A percentile compares a stretch with the other conserved stretches of the same genome.
These are phyloP conservation scores for Trichoderma koningii DNA, from an alignment of 2,329 filamentous ascomycete genomes.

Conservation along the genomic window DNA sequence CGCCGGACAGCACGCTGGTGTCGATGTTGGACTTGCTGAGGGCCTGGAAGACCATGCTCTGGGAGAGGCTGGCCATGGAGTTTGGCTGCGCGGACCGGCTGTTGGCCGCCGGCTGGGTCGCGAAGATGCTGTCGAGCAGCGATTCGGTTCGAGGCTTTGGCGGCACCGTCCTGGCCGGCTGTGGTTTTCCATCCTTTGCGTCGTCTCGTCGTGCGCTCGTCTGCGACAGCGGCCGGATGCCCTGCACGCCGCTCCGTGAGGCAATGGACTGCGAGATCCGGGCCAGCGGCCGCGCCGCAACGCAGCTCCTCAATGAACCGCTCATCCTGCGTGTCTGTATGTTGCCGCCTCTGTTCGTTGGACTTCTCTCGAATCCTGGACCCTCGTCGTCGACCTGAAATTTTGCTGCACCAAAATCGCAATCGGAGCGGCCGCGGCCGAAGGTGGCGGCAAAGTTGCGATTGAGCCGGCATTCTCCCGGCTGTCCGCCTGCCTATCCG, in stretches of 20 bases:
- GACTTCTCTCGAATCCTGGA: conserved; percentile 11
- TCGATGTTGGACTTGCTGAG: conserved; percentile 41
- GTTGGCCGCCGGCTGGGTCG: conserved; percentile 29
- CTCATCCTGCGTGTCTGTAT: conserved; percentile 45
- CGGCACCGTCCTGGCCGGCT: conserved; percentile 31
- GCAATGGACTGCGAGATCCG: conserved; percentile 33
- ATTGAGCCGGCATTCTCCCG: conserved; percentile 43
- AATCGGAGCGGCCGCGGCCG: conserved; percentile 16
- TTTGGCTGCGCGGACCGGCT: conserved; percentile 33
- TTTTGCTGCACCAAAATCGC: conserved; percentile 17
- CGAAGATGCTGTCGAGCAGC: conserved; percentile 42
- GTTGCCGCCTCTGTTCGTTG: neutral
- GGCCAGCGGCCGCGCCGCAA: conserved; percentile 46
- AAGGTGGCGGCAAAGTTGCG: conserved; percentile 27
- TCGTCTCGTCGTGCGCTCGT: conserved; percentile 40
- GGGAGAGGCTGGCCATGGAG: conserved; percentile 41
- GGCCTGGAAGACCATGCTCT: conserved; percentile 46
- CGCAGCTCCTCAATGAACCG: conserved; percentile 46
- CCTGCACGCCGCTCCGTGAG: conserved; percentile 31
- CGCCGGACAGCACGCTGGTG: conserved; percentile 38
- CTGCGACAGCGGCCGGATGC: conserved; percentile 45
- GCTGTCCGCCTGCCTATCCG: conserved; percentile 40
- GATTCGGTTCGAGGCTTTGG: conserved; percentile 36
- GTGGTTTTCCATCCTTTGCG: conserved; percentile 30
- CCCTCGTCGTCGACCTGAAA: conserved; percentile 4